Evolutionary conservation across 345 rosid species (phyloP).

Genomic region (Camelina laxa): DNA sequence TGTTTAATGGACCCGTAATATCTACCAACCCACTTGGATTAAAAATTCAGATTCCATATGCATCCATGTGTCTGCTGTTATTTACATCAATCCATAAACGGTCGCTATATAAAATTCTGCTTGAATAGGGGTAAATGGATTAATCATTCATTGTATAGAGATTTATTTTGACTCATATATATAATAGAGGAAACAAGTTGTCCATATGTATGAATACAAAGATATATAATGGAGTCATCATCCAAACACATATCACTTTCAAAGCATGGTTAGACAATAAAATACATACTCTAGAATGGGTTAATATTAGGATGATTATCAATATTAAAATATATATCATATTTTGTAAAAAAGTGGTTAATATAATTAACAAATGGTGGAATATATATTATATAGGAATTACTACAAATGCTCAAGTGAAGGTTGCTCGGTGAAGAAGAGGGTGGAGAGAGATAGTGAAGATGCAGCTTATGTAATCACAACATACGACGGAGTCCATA

Average conservation of each 20-base stretch:
- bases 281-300: neutral
- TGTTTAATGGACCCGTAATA: slow-evolving; percentile 34
- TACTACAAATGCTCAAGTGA: slow-evolving; percentile 76
- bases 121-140: neutral
- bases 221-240: neutral
- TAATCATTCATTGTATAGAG: neutral
- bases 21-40: slow-evolving; percentile 43
- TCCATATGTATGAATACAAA: neutral
- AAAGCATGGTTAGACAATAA: neutral
- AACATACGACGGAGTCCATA: slow-evolving; percentile 80
- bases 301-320: neutral
- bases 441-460: slow-evolving; percentile 76
- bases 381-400: slow-evolving; percentile 53
- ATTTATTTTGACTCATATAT: neutral
- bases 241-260: neutral
- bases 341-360: neutral
- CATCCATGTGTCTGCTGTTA: slow-evolving; percentile 10
- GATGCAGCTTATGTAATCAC: slow-evolving; percentile 73
- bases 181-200: slow-evolving; percentile 9
- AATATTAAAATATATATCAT: too few relatives aligned
- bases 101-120: neutral
- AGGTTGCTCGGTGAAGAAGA: slow-evolving; percentile 84
- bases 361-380: neutral
- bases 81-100: neutral
- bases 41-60: slow-evolving; percentile 24